These are phyloP conservation scores for Naegleria lovaniensis DNA, from an alignment of 208 protist genomes.

Conservation along the genomic window DNA sequence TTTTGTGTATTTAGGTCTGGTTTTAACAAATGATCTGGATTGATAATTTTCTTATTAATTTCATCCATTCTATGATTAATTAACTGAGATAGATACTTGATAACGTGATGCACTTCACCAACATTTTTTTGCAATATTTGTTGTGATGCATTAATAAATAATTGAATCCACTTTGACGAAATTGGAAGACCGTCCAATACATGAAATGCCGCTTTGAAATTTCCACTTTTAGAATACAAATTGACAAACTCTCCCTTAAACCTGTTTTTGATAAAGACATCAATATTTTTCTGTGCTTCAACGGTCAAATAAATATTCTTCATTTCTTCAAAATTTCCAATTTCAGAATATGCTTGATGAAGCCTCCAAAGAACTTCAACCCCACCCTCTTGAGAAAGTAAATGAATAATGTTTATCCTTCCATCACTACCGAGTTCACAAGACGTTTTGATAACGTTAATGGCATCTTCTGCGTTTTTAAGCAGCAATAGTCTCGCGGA, in stretches of 20 bases:
- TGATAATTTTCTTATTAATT: no score
- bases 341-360: neutral
- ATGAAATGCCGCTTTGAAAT: neutral
- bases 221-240: neutral
- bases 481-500: neutral
- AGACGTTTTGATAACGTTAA: neutral
- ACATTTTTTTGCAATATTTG: no score
- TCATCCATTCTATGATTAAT: no score
- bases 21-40: no score
- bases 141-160: no score
- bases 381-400: neutral
- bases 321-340: neutral
- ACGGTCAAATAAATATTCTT: neutral
- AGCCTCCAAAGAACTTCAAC: neutral
- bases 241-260: neutral
- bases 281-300: neutral
- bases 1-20: no score
- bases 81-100: no score
- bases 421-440: neutral
- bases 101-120: no score
- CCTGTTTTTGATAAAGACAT: neutral
- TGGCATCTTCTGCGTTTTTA: neutral
- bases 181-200: neutral
- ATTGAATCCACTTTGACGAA: no score
- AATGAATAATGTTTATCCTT: neutral